Percentiles rank a stretch among this genome's conserved stretches.
These are phyloP conservation scores for Coniferiporia weirii DNA, from an alignment of 1,284 basidiomycete species.

Conservation along the genomic window DNA sequence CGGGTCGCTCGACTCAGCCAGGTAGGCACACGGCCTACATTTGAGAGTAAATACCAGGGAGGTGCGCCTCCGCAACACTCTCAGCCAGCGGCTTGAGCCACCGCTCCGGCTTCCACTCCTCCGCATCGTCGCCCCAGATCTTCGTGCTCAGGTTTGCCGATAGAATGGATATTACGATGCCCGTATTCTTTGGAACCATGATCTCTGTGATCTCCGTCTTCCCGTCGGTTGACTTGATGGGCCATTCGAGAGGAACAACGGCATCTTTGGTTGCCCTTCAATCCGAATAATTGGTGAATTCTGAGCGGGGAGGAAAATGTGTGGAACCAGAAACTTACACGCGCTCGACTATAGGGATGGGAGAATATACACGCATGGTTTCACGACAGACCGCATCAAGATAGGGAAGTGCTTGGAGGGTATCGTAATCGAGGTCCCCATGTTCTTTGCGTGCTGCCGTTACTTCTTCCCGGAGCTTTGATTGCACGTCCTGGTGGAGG, in stretches of 20 bases:
- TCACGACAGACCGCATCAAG: slow-evolving; percentile 37
- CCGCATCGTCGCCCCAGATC: slow-evolving; percentile 17
- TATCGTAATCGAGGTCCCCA: slow-evolving; percentile 30
- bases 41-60: slow-evolving; percentile 13
- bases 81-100: slow-evolving; percentile 12
- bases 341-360: slow-evolving; percentile 25
- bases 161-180: slow-evolving; percentile 5
- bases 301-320: not conserved
- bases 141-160: slow-evolving; percentile 10
- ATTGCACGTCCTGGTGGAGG: slow-evolving; percentile 25
- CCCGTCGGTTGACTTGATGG: slow-evolving; percentile 8
- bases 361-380: slow-evolving; percentile 32
- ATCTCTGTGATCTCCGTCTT: slow-evolving; percentile 12
- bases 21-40: slow-evolving; percentile 2
- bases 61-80: slow-evolving; percentile 4
- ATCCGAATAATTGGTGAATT: not conserved
- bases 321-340: slow-evolving; percentile 11
- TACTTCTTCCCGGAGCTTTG: slow-evolving; percentile 28
- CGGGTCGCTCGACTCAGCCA: not conserved
- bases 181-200: slow-evolving; percentile 10
- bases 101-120: slow-evolving; percentile 16
- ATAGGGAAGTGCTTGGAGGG: slow-evolving; percentile 30
- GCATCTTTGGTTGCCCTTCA: slow-evolving; percentile 10
- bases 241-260: slow-evolving; percentile 11
- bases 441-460: slow-evolving; percentile 20